Conservation (phyloP, 2,329 filamentous ascomycete genomes). For the Basipetospora sp. region DNA sequence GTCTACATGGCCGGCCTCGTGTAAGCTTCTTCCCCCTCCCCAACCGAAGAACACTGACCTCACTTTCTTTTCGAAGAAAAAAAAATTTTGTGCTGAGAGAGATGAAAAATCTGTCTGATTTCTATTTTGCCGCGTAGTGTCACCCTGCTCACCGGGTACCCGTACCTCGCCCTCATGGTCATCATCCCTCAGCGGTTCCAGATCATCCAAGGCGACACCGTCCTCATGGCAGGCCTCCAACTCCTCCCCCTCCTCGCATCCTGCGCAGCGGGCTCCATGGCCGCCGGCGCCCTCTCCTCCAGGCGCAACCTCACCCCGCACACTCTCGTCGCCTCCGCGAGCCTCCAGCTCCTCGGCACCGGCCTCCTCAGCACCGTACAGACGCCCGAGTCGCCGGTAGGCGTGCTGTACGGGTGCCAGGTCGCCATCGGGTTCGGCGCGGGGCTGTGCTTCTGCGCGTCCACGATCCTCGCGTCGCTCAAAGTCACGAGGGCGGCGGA, state of each 20-base stretch:
- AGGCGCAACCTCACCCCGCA: conserved; percentile 38
- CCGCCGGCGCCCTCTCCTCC: conserved; percentile 38
- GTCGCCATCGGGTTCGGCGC: conserved; percentile 44
- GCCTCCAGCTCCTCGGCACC: conserved; percentile 37
- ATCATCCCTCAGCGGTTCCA: conserved; percentile 46
- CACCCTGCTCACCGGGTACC: conserved; percentile 41
- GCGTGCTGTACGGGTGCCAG: conserved; percentile 38
- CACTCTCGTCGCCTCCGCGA: conserved; percentile 33
- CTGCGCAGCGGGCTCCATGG: conserved; percentile 41
- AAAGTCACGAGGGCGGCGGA: conserved; percentile 30
- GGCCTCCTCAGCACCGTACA: conserved; percentile 33
- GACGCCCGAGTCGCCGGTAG: conserved; percentile 17
- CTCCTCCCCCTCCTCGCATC: conserved; percentile 43
- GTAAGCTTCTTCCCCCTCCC: conserved; percentile 20
- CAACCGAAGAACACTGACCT: too few relatives aligned
- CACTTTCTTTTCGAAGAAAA: too few relatives aligned
- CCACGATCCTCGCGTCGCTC: conserved; percentile 42
- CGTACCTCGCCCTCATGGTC: conserved; percentile 43
- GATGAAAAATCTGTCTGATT: too few relatives aligned
- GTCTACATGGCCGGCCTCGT: conserved; percentile 36
- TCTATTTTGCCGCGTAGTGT: conserved; percentile 21
- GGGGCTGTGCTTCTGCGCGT: conserved; percentile 41
- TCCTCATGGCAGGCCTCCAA: conserved; percentile 40
- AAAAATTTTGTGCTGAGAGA: too few relatives aligned
- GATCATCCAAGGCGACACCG: conserved; percentile 38